phyloP scores from a whole-genome alignment of 768 basidiomycete genomes.

The Daedaleopsis nitida region DNA sequence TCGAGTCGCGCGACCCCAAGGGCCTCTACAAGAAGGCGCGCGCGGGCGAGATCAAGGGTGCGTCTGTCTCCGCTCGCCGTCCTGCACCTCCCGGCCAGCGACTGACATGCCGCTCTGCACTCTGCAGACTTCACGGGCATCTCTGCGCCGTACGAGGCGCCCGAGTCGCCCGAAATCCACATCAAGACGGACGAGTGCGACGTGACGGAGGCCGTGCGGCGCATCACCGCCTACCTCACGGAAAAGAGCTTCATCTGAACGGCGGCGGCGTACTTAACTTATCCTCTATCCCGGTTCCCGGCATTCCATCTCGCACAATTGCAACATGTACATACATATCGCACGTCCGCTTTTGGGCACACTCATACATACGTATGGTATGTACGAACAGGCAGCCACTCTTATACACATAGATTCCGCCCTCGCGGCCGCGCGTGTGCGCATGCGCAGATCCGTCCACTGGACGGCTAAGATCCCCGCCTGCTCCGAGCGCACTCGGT shows the following conservation, averaged over 20 bases:
- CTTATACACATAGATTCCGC: too few relatives aligned
- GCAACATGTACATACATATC: too few relatives aligned
- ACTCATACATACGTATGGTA: too few relatives aligned
- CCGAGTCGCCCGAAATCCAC: slow-evolving; percentile 84
- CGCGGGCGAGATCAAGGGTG: slow-evolving; percentile 94
- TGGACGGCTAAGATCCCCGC: too few relatives aligned
- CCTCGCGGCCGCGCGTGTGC: too few relatives aligned
- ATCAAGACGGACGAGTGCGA: slow-evolving; percentile 83
- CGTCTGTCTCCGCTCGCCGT: slow-evolving; percentile 13
- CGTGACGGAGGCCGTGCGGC: slow-evolving; percentile 75
- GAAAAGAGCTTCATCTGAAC: slow-evolving; percentile 58
- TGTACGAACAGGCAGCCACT: too few relatives aligned
- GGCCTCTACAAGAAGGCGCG: slow-evolving; percentile 97
- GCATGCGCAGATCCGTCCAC: too few relatives aligned
- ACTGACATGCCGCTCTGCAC: neutral
- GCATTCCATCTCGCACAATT: too few relatives aligned
- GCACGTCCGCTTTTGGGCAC: too few relatives aligned
- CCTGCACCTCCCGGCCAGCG: neutral
- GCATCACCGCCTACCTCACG: slow-evolving; percentile 79
- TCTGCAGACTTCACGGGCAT: slow-evolving; percentile 92
- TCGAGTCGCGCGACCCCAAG: slow-evolving; percentile 94
- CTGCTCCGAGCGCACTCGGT: too few relatives aligned
- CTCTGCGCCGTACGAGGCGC: slow-evolving; percentile 95
- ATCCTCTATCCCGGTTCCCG: neutral
- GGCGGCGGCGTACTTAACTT: neutral